Conservation (phyloP, 805 yeast species). For the Wickerhamiella cacticola region DNA sequence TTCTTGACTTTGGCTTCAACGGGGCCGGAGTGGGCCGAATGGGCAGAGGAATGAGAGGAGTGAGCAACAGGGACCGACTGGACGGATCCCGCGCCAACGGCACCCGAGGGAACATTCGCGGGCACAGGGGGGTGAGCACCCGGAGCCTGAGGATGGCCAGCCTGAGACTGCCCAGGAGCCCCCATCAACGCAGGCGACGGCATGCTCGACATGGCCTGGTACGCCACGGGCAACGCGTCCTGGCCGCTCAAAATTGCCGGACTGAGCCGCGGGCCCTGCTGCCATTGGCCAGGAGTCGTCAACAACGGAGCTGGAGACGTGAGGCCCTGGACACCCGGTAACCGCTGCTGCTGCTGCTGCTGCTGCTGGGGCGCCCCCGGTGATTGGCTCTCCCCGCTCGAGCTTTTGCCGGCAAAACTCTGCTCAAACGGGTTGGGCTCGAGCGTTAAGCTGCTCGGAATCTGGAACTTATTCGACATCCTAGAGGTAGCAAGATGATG, state of each 20-base stretch:
- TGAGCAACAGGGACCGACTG: too few relatives aligned
- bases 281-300: constrained; percentile 12
- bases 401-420: constrained; percentile 58
- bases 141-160: neutral
- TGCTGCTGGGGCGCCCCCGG: constrained; percentile 5
- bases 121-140: neutral
- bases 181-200: constrained; percentile 8
- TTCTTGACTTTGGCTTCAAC: neutral
- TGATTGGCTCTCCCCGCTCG: neutral
- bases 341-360: constrained; percentile 13
- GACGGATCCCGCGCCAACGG: too few relatives aligned
- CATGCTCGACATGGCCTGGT: constrained; percentile 6
- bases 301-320: constrained; percentile 23
- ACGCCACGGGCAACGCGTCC: neutral
- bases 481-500: constrained; percentile 8
- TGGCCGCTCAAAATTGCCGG: constrained; percentile 26
- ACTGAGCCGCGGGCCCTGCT: constrained; percentile 3
- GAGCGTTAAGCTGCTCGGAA: constrained; percentile 43
- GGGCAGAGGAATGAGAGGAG: too few relatives aligned
- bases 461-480: constrained; percentile 10
- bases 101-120: neutral
- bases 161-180: neutral
- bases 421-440: constrained; percentile 95
- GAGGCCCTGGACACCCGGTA: constrained; percentile 23
- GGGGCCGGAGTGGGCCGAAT: too few relatives aligned